Evolutionary conservation across 192 early-diverging fungal species (phyloP).

Genomic region (Backusella circina): DNA sequence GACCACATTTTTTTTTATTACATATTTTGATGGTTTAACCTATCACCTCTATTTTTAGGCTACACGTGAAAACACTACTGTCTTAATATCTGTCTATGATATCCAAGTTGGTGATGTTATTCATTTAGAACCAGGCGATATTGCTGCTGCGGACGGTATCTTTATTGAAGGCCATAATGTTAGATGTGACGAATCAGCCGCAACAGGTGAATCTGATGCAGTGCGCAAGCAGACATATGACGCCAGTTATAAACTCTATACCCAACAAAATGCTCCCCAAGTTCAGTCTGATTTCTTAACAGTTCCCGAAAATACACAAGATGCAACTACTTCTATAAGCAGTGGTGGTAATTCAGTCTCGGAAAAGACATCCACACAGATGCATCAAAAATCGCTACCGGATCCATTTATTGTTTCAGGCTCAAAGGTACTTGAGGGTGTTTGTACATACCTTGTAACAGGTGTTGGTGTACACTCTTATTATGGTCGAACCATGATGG

Average conservation of each 20-base stretch:
- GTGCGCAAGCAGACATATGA: slow-evolving; percentile 72
- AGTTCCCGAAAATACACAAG: slow-evolving; percentile 1
- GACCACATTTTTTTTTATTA: neutral
- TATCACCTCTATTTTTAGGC: slow-evolving; percentile 36
- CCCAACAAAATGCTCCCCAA: neutral
- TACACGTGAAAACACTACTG: slow-evolving; percentile 65
- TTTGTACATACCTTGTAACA: slow-evolving; percentile 81
- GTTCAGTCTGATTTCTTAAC: neutral
- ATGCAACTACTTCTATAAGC: neutral
- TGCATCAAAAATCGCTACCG: slow-evolving; percentile 29
- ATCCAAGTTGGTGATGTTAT: slow-evolving; percentile 91
- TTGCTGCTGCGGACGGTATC: slow-evolving; percentile 89
- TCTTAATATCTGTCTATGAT: slow-evolving; percentile 70
- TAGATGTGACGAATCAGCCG: slow-evolving; percentile 86
- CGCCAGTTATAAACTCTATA: slow-evolving; percentile 30
- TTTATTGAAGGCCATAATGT: slow-evolving; percentile 80
- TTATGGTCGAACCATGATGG: slow-evolving; percentile 86
- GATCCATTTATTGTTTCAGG: slow-evolving; percentile 93
- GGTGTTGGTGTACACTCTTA: slow-evolving; percentile 85
- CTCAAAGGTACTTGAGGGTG: slow-evolving; percentile 87
- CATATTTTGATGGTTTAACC: neutral
- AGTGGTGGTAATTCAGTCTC: neutral
- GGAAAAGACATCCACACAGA: slow-evolving; percentile 15
- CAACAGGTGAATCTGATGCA: slow-evolving; percentile 93
- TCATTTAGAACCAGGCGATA: slow-evolving; percentile 87